Percentiles rank a stretch among this genome's conserved stretches.
Conservation (phyloP, 1,284 basidiomycete genomes). For the Blastosporella zonata region DNA sequence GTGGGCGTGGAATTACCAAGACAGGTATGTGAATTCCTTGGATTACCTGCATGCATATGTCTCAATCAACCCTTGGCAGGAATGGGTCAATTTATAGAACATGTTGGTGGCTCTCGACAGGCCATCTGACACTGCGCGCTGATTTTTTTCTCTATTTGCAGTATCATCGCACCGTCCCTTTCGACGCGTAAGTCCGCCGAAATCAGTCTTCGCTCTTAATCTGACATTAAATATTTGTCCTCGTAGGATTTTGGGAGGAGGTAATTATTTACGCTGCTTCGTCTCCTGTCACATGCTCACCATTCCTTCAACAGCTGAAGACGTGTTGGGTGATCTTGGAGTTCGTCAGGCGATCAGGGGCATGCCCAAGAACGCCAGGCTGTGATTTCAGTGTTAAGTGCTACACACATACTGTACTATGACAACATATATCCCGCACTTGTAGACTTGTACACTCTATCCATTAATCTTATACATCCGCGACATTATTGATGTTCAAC, state of each 20-base stretch:
- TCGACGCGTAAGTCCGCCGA: slow-evolving; percentile 44
- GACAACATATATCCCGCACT: neutral
- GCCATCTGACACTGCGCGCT: slow-evolving; percentile 5
- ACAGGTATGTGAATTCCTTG: slow-evolving; percentile 46
- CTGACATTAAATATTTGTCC: slow-evolving; percentile 4
- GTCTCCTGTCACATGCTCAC: slow-evolving; percentile 1
- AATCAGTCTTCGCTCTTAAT: neutral
- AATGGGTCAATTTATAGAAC: slow-evolving; percentile 72
- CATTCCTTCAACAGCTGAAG: slow-evolving; percentile 44
- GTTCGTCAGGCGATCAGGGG: slow-evolving; percentile 64
- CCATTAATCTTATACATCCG: neutral
- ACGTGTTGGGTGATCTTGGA: slow-evolving; percentile 68
- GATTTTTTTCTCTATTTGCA: slow-evolving; percentile 23
- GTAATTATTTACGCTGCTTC: slow-evolving; percentile 20
- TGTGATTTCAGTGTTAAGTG: slow-evolving; percentile 30
- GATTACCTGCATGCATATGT: neutral
- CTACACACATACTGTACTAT: neutral
- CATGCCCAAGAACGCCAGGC: slow-evolving; percentile 59
- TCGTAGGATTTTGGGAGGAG: slow-evolving; percentile 59
- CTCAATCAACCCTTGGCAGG: slow-evolving; percentile 43
- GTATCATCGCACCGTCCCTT: slow-evolving; percentile 66
- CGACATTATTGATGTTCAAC: slow-evolving; percentile 4
- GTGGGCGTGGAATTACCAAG: slow-evolving; percentile 76
- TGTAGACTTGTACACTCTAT: slow-evolving; percentile 1
- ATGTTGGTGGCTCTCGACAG: slow-evolving; percentile 43